Conservation (phyloP, 257 asterid genomes). For the Solanum pennellii region DNA sequence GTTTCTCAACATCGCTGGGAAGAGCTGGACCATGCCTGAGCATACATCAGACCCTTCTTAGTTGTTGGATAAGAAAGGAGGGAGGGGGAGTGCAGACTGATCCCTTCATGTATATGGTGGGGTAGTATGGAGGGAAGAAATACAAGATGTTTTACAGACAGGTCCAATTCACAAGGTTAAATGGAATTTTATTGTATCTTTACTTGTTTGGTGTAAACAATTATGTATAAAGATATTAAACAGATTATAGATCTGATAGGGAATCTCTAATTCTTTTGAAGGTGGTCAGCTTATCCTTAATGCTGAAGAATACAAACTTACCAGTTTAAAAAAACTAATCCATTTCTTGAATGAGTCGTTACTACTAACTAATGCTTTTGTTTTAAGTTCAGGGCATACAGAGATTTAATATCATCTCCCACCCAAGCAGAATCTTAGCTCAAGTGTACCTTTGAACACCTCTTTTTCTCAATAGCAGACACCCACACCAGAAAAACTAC, state of each 20-base stretch:
- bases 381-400: background rate
- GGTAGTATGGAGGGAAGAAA: too few species aligned
- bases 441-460: background rate
- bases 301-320: background rate
- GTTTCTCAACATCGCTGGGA: too few species aligned
- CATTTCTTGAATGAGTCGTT: background rate
- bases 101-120: too few species aligned
- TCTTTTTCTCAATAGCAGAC: background rate
- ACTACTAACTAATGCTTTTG: background rate
- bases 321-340: background rate
- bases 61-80: too few species aligned
- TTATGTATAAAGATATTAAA: background rate
- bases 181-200: too few species aligned
- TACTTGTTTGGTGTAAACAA: background rate
- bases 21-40: too few species aligned
- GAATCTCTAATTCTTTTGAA: background rate
- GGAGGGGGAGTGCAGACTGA: too few species aligned
- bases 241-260: background rate
- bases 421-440: background rate
- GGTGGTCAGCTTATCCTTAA: background rate
- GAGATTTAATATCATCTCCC: background rate
- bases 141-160: too few species aligned
- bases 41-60: too few species aligned
- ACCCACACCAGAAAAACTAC: background rate
- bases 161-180: too few species aligned